Conservation (phyloP, 2,329 filamentous ascomycete species). For the Pseudogymnoascus sp. region DNA sequence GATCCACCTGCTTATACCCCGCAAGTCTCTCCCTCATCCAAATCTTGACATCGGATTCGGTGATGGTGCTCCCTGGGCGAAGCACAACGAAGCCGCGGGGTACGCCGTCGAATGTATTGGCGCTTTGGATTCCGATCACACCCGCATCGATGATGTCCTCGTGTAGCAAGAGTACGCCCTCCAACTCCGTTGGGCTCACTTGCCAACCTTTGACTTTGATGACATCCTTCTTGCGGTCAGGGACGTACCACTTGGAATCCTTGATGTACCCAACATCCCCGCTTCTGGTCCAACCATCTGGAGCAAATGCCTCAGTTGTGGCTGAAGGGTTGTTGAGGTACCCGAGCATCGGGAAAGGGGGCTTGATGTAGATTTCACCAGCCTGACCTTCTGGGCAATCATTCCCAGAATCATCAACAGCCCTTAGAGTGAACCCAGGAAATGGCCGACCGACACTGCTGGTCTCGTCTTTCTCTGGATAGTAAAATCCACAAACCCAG, state of each 20-base stretch:
- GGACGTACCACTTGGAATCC: slow-evolving; percentile 31
- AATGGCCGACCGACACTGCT: slow-evolving; percentile 40
- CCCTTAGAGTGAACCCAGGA: slow-evolving; percentile 29
- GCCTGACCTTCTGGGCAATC: slow-evolving; percentile 24
- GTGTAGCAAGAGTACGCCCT: slow-evolving; percentile 36
- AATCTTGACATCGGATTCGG: slow-evolving; percentile 34
- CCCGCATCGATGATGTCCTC: slow-evolving; percentile 37
- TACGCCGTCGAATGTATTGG: slow-evolving; percentile 28
- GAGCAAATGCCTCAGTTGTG: slow-evolving; percentile 21
- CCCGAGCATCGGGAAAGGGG: slow-evolving; percentile 28
- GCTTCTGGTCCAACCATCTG: slow-evolving; percentile 30
- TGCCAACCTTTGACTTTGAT: slow-evolving; percentile 42
- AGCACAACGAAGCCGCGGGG: slow-evolving; percentile 40
- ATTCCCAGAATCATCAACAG: slow-evolving; percentile 21
- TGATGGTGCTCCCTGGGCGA: slow-evolving; percentile 23
- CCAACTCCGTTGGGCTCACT: slow-evolving; percentile 40
- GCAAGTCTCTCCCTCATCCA: slow-evolving; percentile 34
- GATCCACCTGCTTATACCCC: slow-evolving; percentile 40
- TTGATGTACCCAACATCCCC: slow-evolving; percentile 39
- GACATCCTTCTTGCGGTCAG: slow-evolving; percentile 36
- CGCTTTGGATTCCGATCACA: slow-evolving; percentile 34
- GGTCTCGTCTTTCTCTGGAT: slow-evolving; percentile 28
- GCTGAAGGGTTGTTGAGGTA: slow-evolving; percentile 30
- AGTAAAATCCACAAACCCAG: slow-evolving; percentile 32
- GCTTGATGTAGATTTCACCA: slow-evolving; percentile 21